phyloP scores from a whole-genome alignment of 495 filamentous ascomycete species.

The Talaromyces adpressus region DNA sequence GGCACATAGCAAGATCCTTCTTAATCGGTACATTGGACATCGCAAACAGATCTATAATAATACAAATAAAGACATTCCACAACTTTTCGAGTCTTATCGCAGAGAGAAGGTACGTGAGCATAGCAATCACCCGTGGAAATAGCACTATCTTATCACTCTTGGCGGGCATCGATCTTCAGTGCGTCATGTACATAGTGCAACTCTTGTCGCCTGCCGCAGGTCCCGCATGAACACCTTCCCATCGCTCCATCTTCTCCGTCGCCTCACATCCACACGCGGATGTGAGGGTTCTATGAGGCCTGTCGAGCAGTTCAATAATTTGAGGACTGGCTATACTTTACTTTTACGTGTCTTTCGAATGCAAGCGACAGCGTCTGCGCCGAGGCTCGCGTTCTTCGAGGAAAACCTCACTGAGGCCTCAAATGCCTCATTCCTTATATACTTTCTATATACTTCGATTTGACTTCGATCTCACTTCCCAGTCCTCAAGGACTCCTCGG shows the following conservation, averaged over 20 bases:
- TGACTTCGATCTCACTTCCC: neutral
- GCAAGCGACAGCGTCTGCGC: neutral
- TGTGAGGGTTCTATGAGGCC: slow-evolving; percentile 5
- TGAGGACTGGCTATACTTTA: neutral
- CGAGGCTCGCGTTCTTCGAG: slow-evolving; percentile 2
- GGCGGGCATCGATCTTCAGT: slow-evolving; percentile 6
- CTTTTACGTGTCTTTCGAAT: slow-evolving; percentile 1
- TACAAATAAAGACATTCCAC: neutral
- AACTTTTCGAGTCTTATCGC: neutral
- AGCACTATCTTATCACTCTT: slow-evolving; percentile 4
- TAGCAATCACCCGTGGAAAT: neutral
- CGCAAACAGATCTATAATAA: neutral
- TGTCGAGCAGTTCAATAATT: neutral
- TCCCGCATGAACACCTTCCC: slow-evolving; percentile 1
- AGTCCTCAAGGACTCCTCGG: neutral
- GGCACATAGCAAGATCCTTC: neutral
- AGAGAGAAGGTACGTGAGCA: neutral
- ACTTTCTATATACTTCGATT: neutral
- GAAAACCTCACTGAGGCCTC: slow-evolving; percentile 8
- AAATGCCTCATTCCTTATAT: slow-evolving; percentile 15
- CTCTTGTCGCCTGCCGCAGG: slow-evolving; percentile 1
- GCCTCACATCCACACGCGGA: slow-evolving; percentile 10
- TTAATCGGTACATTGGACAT: neutral
- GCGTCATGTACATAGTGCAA: slow-evolving; percentile 4
- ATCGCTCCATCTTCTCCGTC: slow-evolving; percentile 6